These are phyloP conservation scores for Graphilbum ipis-grandicollis DNA, from an alignment of 2,329 filamentous ascomycete species.

Conservation along the genomic window DNA sequence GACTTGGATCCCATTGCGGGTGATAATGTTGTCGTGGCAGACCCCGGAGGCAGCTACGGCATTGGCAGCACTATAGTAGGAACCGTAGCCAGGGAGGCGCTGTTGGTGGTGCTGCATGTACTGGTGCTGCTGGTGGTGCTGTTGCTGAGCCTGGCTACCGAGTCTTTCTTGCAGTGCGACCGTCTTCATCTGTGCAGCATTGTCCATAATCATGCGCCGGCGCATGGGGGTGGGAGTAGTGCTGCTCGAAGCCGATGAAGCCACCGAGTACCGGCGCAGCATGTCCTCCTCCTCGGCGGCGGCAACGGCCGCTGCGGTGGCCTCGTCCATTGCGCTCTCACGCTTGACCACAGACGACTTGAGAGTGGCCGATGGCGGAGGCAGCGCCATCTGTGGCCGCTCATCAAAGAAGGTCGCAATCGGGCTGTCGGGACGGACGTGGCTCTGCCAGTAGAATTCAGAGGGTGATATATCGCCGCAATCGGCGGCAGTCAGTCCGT, in stretches of 20 bases:
- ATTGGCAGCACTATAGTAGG: too few relatives aligned
- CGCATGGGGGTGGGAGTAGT: neutral
- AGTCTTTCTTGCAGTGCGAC: slow-evolving; percentile 1
- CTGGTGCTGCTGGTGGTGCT: too few relatives aligned
- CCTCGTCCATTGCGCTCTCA: neutral
- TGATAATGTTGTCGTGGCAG: slow-evolving; percentile 3
- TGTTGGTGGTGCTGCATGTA: neutral
- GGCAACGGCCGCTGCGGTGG: neutral
- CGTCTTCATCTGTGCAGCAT: slow-evolving; percentile 1
- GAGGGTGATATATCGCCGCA: slow-evolving; percentile 7
- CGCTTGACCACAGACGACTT: slow-evolving; percentile 6
- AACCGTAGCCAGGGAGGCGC: neutral
- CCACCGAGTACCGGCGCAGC: slow-evolving; percentile 1
- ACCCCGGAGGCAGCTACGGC: neutral
- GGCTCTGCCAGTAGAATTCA: slow-evolving; percentile 6
- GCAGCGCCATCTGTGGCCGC: slow-evolving; percentile 5
- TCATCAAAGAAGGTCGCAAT: slow-evolving; percentile 13
- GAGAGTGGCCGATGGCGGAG: slow-evolving; percentile 7
- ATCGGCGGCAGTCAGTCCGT: slow-evolving; percentile 1
- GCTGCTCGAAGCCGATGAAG: neutral
- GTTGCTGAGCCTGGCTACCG: neutral
- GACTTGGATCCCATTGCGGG: slow-evolving; percentile 10
- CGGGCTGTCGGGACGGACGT: slow-evolving; percentile 5
- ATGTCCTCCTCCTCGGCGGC: neutral
- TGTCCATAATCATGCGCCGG: slow-evolving; percentile 1